Evolutionary conservation across 1,284 basidiomycete genomes (phyloP).

Genomic region (Austroboletus niveus): DNA sequence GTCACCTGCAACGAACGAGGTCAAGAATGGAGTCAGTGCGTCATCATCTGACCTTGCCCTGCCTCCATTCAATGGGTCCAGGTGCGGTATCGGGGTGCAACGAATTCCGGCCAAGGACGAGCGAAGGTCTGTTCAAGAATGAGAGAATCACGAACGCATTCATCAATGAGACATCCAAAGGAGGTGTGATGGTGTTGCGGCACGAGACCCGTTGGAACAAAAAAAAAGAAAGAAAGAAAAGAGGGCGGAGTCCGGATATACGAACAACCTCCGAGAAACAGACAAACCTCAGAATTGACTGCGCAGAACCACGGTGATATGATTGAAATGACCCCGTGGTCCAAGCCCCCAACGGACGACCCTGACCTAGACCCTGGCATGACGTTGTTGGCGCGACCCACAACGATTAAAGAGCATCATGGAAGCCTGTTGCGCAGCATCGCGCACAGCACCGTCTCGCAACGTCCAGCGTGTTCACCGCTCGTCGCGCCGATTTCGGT

Average conservation of each 20-base stretch:
- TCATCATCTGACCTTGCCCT: neutral
- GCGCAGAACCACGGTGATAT: slow-evolving; percentile 6
- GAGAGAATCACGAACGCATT: neutral
- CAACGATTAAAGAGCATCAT: neutral
- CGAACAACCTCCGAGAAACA: slow-evolving; percentile 9
- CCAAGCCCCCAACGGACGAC: slow-evolving; percentile 23
- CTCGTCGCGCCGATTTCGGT: slow-evolving; percentile 24
- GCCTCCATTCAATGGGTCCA: neutral
- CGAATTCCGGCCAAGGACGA: neutral
- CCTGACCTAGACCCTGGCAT: slow-evolving; percentile 22
- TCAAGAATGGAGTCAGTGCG: too few relatives aligned
- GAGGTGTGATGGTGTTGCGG: slow-evolving; percentile 33
- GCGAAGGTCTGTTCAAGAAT: neutral
- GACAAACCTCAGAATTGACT: slow-evolving; percentile 5
- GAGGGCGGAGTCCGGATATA: slow-evolving; percentile 18
- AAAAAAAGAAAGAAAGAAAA: slow-evolving; percentile 6
- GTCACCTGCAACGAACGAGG: too few relatives aligned
- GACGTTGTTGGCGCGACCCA: neutral
- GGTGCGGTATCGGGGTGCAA: neutral
- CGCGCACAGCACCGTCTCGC: slow-evolving; percentile 30
- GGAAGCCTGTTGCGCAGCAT: neutral
- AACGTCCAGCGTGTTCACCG: slow-evolving; percentile 34
- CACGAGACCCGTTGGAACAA: slow-evolving; percentile 28
- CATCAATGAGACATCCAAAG: neutral
- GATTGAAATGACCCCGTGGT: slow-evolving; percentile 31